Percentiles rank a stretch among this genome's conserved stretches.
These are phyloP conservation scores for Daldinia vernicosa DNA, from an alignment of 495 filamentous ascomycete genomes.

Conservation along the genomic window DNA sequence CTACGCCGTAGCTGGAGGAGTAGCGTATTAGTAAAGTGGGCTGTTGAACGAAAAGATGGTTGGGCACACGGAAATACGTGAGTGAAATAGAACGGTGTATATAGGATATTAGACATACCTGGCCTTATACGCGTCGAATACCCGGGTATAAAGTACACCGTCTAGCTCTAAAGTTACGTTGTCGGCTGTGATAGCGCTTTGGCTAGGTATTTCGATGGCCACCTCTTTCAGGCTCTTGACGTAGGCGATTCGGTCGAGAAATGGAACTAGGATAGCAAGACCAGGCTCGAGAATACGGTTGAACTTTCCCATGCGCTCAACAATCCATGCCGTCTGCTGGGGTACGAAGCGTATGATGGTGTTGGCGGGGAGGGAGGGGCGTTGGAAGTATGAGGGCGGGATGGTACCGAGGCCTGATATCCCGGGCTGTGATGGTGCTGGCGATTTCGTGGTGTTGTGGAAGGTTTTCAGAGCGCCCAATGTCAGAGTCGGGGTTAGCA, in stretches of 20 bases:
- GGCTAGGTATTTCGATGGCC: conserved; percentile 93
- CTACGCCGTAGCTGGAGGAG: conserved; percentile 83
- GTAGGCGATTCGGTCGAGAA: conserved; percentile 95
- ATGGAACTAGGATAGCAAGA: conserved; percentile 86
- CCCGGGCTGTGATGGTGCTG: conserved; percentile 16
- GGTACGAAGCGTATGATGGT: conserved; percentile 97
- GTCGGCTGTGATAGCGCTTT: conserved; percentile 97
- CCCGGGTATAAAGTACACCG: conserved; percentile 91
- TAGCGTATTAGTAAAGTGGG: conserved; percentile 22
- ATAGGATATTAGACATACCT: conserved; percentile 60
- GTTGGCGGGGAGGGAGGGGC: conserved; percentile 79
- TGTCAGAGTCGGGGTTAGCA: conserved; percentile 30
- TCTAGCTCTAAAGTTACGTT: conserved; percentile 97
- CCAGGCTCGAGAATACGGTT: conserved; percentile 90
- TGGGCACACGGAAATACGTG: neutral
- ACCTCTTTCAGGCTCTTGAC: conserved; percentile 97
- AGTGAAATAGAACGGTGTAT: neutral
- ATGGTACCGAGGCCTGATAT: conserved; percentile 44
- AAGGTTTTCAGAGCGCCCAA: conserved; percentile 43
- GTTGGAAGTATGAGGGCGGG: conserved; percentile 66
- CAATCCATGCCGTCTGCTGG: conserved; percentile 99
- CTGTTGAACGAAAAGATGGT: neutral
- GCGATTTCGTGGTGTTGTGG: conserved; percentile 42
- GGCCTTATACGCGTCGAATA: conserved; percentile 98
- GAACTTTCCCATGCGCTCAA: conserved; percentile 98